Conservation (phyloP, 768 basidiomycete genomes). For the Daedaleopsis nitida region DNA sequence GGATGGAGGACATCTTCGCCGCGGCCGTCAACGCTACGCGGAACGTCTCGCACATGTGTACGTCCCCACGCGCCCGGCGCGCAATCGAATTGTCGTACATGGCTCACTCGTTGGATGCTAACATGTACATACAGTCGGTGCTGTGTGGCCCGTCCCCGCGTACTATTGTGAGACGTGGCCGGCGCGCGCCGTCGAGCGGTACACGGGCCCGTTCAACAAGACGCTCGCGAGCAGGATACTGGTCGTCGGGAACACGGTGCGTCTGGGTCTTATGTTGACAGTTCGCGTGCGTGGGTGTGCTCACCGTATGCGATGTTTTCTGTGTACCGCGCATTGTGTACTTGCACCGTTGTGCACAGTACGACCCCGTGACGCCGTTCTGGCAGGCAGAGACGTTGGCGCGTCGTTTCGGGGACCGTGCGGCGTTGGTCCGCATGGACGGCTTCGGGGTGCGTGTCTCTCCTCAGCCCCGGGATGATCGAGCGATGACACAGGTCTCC, state of each 20-base stretch:
- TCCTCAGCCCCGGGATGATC: too few relatives aligned
- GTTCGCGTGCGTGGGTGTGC: neutral
- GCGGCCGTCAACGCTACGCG: neutral
- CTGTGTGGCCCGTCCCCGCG: neutral
- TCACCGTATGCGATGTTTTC: too few relatives aligned
- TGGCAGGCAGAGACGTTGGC: neutral
- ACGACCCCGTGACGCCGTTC: neutral
- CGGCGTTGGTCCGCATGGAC: neutral
- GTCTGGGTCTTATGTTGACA: conserved; percentile 1
- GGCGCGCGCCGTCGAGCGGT: too few relatives aligned
- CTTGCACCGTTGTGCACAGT: neutral
- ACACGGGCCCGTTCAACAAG: conserved; percentile 16
- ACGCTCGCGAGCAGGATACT: conserved; percentile 15
- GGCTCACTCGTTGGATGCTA: neutral
- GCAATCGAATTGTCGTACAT: too few relatives aligned
- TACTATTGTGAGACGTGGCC: neutral
- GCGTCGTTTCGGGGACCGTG: neutral
- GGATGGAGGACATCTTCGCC: neutral
- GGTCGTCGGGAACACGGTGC: conserved; percentile 10
- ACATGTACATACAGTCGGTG: neutral
- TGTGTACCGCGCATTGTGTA: too few relatives aligned
- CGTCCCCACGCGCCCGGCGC: neutral
- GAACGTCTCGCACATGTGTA: neutral
- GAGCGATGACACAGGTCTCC: too few relatives aligned
- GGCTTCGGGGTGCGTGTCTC: neutral